phyloP scores from a whole-genome alignment of 306 rosid species.

The Ceratonia siliqua region DNA sequence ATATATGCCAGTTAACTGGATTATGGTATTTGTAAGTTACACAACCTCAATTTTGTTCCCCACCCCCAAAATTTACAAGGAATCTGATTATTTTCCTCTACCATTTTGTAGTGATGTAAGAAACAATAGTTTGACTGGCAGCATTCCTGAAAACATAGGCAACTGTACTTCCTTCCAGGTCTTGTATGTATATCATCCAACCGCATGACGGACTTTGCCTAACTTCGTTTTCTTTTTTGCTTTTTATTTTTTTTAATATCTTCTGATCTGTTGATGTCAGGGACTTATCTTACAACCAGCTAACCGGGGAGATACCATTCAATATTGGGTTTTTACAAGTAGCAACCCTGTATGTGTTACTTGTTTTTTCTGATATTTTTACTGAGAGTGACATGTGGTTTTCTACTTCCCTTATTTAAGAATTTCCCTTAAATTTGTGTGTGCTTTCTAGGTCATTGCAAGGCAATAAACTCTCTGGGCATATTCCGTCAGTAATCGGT shows the following conservation, averaged over 20 bases:
- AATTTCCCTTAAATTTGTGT: too few species aligned
- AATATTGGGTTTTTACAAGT: slow-evolving; percentile 94
- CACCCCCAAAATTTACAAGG: not conserved
- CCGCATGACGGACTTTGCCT: not conserved
- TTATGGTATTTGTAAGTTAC: slow-evolving; percentile 86
- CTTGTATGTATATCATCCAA: slow-evolving; percentile 71
- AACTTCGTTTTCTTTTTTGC: not conserved
- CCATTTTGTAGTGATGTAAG: slow-evolving; percentile 71
- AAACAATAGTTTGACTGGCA: slow-evolving; percentile 74
- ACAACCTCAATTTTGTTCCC: not conserved
- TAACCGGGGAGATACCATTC: slow-evolving; percentile 80
- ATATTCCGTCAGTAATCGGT: slow-evolving; percentile 88
- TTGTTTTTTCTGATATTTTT: too few species aligned
- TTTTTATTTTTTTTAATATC: too few species aligned
- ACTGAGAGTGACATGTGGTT: too few species aligned
- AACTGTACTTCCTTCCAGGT: slow-evolving; percentile 97
- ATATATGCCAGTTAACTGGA: slow-evolving; percentile 84
- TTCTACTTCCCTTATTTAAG: too few species aligned
- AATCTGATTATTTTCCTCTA: not conserved
- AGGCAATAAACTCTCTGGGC: slow-evolving; percentile 81
- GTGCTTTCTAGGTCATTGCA: slow-evolving; percentile 88
- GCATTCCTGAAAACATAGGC: slow-evolving; percentile 81
- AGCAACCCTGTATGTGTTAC: slow-evolving; percentile 93
- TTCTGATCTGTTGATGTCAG: slow-evolving; percentile 38
- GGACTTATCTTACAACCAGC: slow-evolving; percentile 83